phyloP scores from a whole-genome alignment of 2,329 filamentous ascomycete species.

The Phaeophleospora eucalypticola region DNA sequence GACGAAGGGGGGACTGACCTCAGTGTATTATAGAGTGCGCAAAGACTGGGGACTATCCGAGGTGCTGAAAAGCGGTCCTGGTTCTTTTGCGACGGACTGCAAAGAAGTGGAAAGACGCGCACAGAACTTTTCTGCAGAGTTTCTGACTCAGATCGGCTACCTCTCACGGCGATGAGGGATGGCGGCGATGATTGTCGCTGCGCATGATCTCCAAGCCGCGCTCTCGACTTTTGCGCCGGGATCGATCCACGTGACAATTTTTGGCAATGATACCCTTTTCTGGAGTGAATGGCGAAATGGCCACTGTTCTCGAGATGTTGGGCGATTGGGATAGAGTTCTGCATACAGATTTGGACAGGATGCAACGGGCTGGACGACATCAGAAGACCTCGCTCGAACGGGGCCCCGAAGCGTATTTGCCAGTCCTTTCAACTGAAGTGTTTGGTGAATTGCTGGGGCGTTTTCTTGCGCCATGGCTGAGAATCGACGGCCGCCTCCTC shows the following conservation, averaged over 20 bases:
- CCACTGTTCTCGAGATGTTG: too few species aligned
- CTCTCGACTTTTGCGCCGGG: too few species aligned
- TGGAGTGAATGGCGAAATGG: not conserved
- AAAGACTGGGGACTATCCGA: slow-evolving; percentile 32
- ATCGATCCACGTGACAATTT: not conserved
- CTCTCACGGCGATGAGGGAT: slow-evolving; percentile 4
- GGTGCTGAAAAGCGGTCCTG: slow-evolving; percentile 30
- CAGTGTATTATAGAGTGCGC: slow-evolving; percentile 33
- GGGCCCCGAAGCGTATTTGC: not conserved
- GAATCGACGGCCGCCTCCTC: slow-evolving; percentile 27
- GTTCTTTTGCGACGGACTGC: slow-evolving; percentile 24
- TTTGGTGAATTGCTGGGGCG: slow-evolving; percentile 22
- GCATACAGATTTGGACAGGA: too few species aligned
- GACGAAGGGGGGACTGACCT: slow-evolving; percentile 31
- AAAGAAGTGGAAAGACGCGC: slow-evolving; percentile 26
- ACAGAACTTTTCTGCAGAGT: slow-evolving; percentile 27
- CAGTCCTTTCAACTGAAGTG: slow-evolving; percentile 7
- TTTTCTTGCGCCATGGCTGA: slow-evolving; percentile 31
- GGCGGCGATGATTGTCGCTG: too few species aligned
- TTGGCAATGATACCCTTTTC: not conserved
- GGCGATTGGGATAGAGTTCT: too few species aligned
- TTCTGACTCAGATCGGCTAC: slow-evolving; percentile 29
- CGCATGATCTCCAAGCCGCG: too few species aligned
- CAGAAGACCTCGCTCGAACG: too few species aligned
- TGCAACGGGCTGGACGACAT: too few species aligned